Evolutionary conservation across 225 moss, liverwort and hornwort genomes (phyloP).

Genomic region (Takakia lepidozioides): DNA sequence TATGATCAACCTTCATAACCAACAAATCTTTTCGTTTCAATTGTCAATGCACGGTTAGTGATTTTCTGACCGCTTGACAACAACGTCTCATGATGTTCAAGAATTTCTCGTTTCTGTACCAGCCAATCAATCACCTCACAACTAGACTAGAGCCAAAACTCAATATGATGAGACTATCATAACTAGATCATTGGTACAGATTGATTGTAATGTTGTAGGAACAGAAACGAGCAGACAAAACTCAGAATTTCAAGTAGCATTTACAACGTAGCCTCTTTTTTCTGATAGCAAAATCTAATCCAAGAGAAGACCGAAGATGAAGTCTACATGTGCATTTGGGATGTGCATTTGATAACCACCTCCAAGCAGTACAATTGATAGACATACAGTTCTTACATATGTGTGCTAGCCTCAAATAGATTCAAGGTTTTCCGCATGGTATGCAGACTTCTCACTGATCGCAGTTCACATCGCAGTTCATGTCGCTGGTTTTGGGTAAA

Average conservation of each 20-base stretch:
- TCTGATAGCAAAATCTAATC: conserved; percentile 1
- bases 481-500: neutral
- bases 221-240: neutral
- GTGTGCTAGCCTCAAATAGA: neutral
- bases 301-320: neutral
- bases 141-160: no score
- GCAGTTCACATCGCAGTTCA: neutral
- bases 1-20: neutral
- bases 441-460: no score
- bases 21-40: neutral
- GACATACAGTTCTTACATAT: neutral
- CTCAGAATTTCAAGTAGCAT: neutral
- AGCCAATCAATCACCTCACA: no score
- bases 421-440: conserved; percentile 1
- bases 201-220: neutral
- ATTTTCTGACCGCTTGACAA: conserved; percentile 1
- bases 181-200: conserved; percentile 1
- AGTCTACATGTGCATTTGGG: conserved; percentile 3
- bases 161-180: no score
- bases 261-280: conserved; percentile 1
- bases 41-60: conserved; percentile 1
- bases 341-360: neutral
- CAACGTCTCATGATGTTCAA: neutral
- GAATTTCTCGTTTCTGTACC: neutral
- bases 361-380: neutral